A percentile compares a stretch with the other conserved stretches of the same genome.
Evolutionary conservation across 108 stramenopile species (phyloP).

Genomic region (Conticribra guillardii): DNA sequence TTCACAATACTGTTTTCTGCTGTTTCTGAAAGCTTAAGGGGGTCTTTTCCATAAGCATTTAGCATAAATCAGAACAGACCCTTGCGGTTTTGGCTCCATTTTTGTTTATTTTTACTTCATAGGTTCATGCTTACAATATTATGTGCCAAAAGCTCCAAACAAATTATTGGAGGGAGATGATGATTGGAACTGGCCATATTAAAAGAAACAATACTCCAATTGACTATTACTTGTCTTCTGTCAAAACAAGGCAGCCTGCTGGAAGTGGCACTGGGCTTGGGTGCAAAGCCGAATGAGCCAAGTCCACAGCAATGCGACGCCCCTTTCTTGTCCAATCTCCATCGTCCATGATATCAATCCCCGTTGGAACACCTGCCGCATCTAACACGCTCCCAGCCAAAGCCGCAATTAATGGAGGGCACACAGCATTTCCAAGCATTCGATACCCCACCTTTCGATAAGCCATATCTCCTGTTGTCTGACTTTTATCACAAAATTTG

Average conservation of each 20-base stretch:
- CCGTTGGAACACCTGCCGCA: constrained; percentile 11
- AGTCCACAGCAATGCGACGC: constrained; percentile 29
- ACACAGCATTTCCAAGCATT: constrained; percentile 83
- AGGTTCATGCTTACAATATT: too few species aligned
- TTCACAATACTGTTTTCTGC: too few species aligned
- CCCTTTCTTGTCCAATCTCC: constrained; percentile 33
- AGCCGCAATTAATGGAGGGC: constrained; percentile 80
- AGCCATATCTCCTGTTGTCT: constrained; percentile 66
- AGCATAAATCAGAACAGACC: too few species aligned
- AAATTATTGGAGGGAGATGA: too few species aligned
- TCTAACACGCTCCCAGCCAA: constrained; percentile 75
- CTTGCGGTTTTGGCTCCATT: too few species aligned
- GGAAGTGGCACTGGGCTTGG: constrained; percentile 31
- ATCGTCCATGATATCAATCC: neutral
- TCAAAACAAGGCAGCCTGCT: constrained; percentile 39
- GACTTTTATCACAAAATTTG: constrained; percentile 28
- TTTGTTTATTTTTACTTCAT: too few species aligned
- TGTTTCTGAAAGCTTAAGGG: too few species aligned
- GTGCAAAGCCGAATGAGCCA: constrained; percentile 39
- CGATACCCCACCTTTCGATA: constrained; percentile 61
- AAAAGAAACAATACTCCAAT: too few species aligned
- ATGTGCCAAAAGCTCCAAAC: too few species aligned
- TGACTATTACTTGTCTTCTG: too few species aligned
- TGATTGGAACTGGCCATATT: too few species aligned
- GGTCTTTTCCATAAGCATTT: too few species aligned